These are phyloP conservation scores for Elsinoe perseae DNA, from an alignment of 2,329 filamentous ascomycete genomes.

Conservation along the genomic window DNA sequence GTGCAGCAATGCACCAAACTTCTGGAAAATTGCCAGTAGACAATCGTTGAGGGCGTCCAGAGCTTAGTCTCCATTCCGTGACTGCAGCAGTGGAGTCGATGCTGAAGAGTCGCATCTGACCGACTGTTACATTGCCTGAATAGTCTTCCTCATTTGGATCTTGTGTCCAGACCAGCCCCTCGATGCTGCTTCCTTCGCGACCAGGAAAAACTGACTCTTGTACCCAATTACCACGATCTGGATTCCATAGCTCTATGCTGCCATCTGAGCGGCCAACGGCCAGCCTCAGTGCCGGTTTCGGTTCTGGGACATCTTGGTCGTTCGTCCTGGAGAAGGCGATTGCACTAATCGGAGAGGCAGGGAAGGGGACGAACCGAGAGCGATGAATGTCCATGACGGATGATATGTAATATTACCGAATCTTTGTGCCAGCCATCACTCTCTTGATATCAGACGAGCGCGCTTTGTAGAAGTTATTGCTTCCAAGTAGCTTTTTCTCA, in stretches of 20 bases:
- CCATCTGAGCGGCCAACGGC: slow-evolving; percentile 90
- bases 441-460: not conserved
- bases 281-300: slow-evolving; percentile 58
- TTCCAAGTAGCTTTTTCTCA: not conserved
- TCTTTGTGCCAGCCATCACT: not conserved
- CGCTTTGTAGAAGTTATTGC: too few species aligned
- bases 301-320: slow-evolving; percentile 36
- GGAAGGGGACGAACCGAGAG: slow-evolving; percentile 90
- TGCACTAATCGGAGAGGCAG: slow-evolving; percentile 84
- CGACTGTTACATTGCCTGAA: slow-evolving; percentile 55
- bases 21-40: slow-evolving; percentile 90
- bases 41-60: slow-evolving; percentile 67
- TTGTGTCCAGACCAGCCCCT: slow-evolving; percentile 85
- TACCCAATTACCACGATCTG: slow-evolving; percentile 70
- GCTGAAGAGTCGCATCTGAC: slow-evolving; percentile 82
- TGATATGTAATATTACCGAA: not conserved
- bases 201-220: slow-evolving; percentile 82
- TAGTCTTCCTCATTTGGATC: slow-evolving; percentile 66
- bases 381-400: slow-evolving; percentile 87
- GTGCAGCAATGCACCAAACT: slow-evolving; percentile 91
- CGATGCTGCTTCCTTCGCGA: slow-evolving; percentile 76
- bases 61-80: slow-evolving; percentile 88
- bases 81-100: slow-evolving; percentile 88
- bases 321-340: slow-evolving; percentile 81
- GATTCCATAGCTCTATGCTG: slow-evolving; percentile 97